Evolutionary conservation across 225 moss, liverwort and hornwort genomes (phyloP).

Genomic region (Marchantia polymorpha): DNA sequence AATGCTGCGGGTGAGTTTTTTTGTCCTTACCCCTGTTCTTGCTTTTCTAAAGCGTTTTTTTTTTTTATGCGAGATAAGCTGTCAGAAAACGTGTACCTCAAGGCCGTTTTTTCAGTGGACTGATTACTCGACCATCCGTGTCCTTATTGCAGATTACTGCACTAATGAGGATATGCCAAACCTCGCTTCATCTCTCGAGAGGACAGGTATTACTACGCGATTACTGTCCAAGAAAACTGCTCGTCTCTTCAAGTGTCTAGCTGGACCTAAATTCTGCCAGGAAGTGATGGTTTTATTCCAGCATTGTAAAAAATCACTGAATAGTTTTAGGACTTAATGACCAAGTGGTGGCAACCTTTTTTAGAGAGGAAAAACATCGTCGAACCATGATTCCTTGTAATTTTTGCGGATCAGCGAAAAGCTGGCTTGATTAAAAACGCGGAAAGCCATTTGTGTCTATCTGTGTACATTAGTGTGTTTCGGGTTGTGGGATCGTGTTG

Average conservation of each 20-base stretch:
- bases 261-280: conserved; percentile 8
- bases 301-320: conserved; percentile 6
- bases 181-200: background rate
- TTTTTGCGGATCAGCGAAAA: background rate
- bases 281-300: background rate
- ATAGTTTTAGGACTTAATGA: background rate
- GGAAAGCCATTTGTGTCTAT: background rate
- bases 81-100: too few relatives aligned
- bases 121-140: background rate
- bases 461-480: too few relatives aligned
- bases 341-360: background rate
- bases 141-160: background rate
- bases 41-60: background rate
- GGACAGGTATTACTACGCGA: background rate
- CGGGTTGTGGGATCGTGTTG: too few relatives aligned
- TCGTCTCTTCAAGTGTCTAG: background rate
- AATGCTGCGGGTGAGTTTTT: conserved; percentile 11
- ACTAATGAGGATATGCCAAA: conserved; percentile 3
- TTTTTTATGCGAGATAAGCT: background rate
- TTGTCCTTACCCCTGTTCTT: background rate
- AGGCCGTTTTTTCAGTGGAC: too few relatives aligned
- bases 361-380: background rate
- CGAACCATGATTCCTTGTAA: background rate
- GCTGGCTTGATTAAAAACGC: background rate
- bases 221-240: background rate